A percentile compares a stretch with the other conserved stretches of the same genome.
phyloP scores from a whole-genome alignment of 257 asterid species.

The Echium plantagineum region DNA sequence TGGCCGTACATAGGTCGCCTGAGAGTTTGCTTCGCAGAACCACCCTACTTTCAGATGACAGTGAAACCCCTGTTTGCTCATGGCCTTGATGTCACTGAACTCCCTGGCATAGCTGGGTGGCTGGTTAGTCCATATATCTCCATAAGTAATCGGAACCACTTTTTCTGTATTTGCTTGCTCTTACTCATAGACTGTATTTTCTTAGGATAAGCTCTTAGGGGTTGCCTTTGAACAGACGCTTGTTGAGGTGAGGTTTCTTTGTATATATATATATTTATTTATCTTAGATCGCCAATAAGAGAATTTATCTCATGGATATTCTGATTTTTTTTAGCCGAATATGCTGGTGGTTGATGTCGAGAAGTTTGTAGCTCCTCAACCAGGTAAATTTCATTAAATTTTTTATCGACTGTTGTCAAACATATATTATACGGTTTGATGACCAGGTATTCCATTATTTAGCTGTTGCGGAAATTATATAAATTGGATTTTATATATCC shows the following conservation, averaged over 20 bases:
- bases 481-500: neutral
- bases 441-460: neutral
- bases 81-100: constrained; percentile 90
- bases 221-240: constrained; percentile 89
- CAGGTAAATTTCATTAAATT: constrained; percentile 36
- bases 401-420: neutral
- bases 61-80: constrained; percentile 81
- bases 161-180: neutral
- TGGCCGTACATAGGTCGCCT: constrained; percentile 92
- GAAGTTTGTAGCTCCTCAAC: constrained; percentile 63
- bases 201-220: constrained; percentile 83
- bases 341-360: constrained; percentile 96
- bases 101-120: constrained; percentile 99
- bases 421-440: neutral
- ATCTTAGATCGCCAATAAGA: neutral
- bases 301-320: neutral
- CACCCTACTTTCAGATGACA: constrained; percentile 97
- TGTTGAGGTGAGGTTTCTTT: constrained; percentile 57
- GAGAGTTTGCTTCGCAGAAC: constrained; percentile 81
- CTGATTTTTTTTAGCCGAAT: constrained; percentile 67
- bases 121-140: constrained; percentile 39
- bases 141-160: neutral
- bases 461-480: neutral
- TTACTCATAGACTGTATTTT: constrained; percentile 2
- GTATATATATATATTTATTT: neutral